Evolutionary conservation across 306 rosid species (phyloP), one percentile per base, ranked within the genome.

Genomic region (Dryas alaskensis): DNA sequence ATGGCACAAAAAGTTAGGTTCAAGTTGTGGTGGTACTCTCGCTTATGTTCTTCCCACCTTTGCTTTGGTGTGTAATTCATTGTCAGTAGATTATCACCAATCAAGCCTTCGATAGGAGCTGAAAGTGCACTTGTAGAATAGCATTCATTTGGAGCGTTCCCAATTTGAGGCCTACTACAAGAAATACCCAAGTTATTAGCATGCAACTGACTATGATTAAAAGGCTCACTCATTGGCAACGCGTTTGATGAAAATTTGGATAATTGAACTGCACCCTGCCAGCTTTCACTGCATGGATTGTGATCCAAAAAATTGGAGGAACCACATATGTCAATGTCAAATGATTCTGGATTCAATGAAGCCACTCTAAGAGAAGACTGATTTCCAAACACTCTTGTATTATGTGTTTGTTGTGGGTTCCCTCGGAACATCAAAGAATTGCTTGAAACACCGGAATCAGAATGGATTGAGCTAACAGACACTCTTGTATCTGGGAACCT

Each of bases 251-350:
- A 75, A 75, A 88, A 85, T 25, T 82, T 80, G 4, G 91, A 82
- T 73, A 83, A 45, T 46, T 81, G 92, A 43, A 74, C 84, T 2
- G 86, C 81, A 74, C 82, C 85, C 73, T 83, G 86, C 90, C 92
- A 88, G 76, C 78, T 78, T 76, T 87, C 83, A 19, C 42, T 79
- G 59, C 86, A 81, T 45, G 70, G 83, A 74, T 82, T 76, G 67
- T 89, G 77, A 74, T 87, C 89, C 81, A 94, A 72, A 72, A 82
- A 57, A 76, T 79, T 81, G 48, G 92, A 83, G 45, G 88, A 76
- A 73, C 91, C 79, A 42, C 84, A 53, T n/a, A 73, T 52, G 59
- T 78, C 76, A 13, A 50, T 40, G 72, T 82, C 82, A 59, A 78
- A 82, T 72, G 91, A 53, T 75, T 82, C 85, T 37, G 84, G 43